phyloP scores from a whole-genome alignment of 2,329 filamentous ascomycete genomes.

The Clarireedia monteithiana region DNA sequence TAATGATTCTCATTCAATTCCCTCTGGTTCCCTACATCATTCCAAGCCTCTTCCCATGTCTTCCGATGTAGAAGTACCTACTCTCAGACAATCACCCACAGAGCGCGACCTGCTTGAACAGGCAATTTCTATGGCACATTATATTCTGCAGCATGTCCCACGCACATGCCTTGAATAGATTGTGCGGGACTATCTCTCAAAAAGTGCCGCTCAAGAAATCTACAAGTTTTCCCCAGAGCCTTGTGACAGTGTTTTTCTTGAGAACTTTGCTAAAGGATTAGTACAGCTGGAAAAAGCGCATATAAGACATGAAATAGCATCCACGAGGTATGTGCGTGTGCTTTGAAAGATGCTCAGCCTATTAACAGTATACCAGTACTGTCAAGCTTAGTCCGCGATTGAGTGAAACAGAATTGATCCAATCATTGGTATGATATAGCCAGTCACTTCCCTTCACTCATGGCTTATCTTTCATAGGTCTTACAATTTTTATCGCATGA shows the following conservation, averaged over 20 bases:
- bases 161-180: too few relatives aligned
- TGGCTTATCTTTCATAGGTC: slow-evolving; percentile 33
- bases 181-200: too few relatives aligned
- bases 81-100: too few relatives aligned
- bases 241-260: too few relatives aligned
- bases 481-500: slow-evolving; percentile 90
- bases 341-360: neutral
- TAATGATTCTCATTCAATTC: slow-evolving; percentile 11
- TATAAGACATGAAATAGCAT: slow-evolving; percentile 42
- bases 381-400: slow-evolving; percentile 48
- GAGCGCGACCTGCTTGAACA: too few relatives aligned
- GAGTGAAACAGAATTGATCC: slow-evolving; percentile 70
- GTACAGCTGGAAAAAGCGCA: slow-evolving; percentile 23
- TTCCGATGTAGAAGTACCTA: too few relatives aligned
- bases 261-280: too few relatives aligned
- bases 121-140: too few relatives aligned
- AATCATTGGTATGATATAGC: slow-evolving; percentile 55
- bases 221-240: too few relatives aligned
- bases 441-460: neutral
- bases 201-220: too few relatives aligned
- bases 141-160: too few relatives aligned
- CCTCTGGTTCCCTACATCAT: neutral
- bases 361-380: slow-evolving; percentile 24
- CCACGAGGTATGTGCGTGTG: slow-evolving; percentile 33
- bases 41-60: too few relatives aligned